These are phyloP conservation scores for Epithele typhae DNA, from an alignment of 768 basidiomycete genomes.

Conservation along the genomic window DNA sequence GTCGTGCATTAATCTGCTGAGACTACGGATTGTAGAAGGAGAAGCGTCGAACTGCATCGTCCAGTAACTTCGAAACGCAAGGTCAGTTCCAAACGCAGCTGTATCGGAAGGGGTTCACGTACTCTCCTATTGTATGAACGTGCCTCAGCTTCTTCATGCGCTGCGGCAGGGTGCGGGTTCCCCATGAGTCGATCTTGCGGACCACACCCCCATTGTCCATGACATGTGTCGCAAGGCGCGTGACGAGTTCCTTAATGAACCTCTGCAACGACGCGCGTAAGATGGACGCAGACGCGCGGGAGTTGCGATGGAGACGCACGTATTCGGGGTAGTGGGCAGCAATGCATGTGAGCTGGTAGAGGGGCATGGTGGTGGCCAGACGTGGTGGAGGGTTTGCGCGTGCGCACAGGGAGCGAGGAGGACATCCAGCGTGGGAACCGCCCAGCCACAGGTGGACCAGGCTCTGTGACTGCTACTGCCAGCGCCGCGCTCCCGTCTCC, in stretches of 20 bases:
- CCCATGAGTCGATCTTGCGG: slow-evolving; percentile 71
- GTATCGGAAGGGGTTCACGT: no score
- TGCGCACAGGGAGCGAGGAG: no score
- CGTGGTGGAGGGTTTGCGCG: no score
- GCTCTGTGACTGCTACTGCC: no score
- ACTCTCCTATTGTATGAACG: slow-evolving; percentile 69
- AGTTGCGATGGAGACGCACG: slow-evolving; percentile 37
- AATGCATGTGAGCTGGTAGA: slow-evolving; percentile 87
- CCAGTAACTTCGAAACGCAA: slow-evolving; percentile 63
- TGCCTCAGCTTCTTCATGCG: slow-evolving; percentile 63
- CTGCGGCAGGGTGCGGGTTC: slow-evolving; percentile 68
- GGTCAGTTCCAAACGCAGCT: no score
- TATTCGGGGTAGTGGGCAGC: slow-evolving; percentile 72
- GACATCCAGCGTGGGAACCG: no score
- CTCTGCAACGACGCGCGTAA: no score
- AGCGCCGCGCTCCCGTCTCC: slow-evolving; percentile 13
- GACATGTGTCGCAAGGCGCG: slow-evolving; percentile 64
- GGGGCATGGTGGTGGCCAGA: slow-evolving; percentile 54
- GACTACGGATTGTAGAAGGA: slow-evolving; percentile 57
- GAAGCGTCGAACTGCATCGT: slow-evolving; percentile 87
- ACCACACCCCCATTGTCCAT: slow-evolving; percentile 79
- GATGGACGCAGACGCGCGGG: no score
- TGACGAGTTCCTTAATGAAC: slow-evolving; percentile 71
- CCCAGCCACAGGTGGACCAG: no score
- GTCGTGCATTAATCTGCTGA: slow-evolving; percentile 65